Percentiles rank a stretch among this genome's conserved stretches.
These are phyloP conservation scores for Fusarium tricinctum DNA, from an alignment of 2,329 filamentous ascomycete species.

Conservation along the genomic window DNA sequence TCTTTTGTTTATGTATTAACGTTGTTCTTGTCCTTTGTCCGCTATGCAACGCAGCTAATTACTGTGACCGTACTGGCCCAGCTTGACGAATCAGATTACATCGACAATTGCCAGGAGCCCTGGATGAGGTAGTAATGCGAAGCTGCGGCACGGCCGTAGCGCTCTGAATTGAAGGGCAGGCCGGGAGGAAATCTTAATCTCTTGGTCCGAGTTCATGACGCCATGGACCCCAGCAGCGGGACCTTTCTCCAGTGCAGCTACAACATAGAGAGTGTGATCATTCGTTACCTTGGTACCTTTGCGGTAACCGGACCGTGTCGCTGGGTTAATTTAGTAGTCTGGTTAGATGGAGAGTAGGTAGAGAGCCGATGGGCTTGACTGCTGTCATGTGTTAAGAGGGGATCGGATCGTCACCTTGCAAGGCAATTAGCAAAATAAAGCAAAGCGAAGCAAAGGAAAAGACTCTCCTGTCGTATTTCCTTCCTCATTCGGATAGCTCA, in stretches of 20 bases:
- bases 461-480: slow-evolving; percentile 13
- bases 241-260: not conserved
- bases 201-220: slow-evolving; percentile 18
- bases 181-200: slow-evolving; percentile 17
- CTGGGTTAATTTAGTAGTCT: slow-evolving; percentile 14
- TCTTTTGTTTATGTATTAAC: slow-evolving; percentile 5
- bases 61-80: not conserved
- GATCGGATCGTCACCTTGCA: slow-evolving; percentile 28
- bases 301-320: slow-evolving; percentile 5
- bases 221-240: slow-evolving; percentile 15
- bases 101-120: slow-evolving; percentile 14
- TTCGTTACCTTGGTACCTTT: not conserved
- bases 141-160: slow-evolving; percentile 4
- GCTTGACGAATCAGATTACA: slow-evolving; percentile 27
- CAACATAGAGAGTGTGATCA: not conserved
- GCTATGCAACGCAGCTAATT: slow-evolving; percentile 1
- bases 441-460: not conserved
- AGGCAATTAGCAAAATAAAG: not conserved
- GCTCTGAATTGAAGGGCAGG: slow-evolving; percentile 11
- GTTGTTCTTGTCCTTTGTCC: slow-evolving; percentile 3
- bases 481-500: slow-evolving; percentile 32
- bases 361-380: slow-evolving; percentile 1
- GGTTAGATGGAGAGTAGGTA: slow-evolving; percentile 2
- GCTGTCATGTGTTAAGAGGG: slow-evolving; percentile 15
- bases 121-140: slow-evolving; percentile 23